These are phyloP conservation scores for Cladosporium phlei DNA, from an alignment of 2,329 filamentous ascomycete genomes.

Conservation along the genomic window DNA sequence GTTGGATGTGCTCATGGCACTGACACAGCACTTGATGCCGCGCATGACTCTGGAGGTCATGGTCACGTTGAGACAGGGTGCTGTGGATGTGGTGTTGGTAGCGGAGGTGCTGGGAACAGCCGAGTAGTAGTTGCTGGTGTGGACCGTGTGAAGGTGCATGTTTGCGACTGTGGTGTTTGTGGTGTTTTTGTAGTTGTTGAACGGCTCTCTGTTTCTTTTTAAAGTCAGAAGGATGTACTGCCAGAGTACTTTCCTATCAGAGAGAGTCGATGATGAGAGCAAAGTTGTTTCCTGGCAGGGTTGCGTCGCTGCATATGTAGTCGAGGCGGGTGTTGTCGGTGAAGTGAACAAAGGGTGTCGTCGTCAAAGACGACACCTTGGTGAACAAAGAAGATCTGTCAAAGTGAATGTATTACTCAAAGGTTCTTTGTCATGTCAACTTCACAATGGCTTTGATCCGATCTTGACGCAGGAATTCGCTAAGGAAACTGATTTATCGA, in stretches of 20 bases:
- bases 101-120: neutral
- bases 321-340: neutral
- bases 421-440: neutral
- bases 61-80: constrained; percentile 5
- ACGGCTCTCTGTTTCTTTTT: neutral
- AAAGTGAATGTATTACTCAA: neutral
- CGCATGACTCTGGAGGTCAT: neutral
- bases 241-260: constrained; percentile 2
- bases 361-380: neutral
- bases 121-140: constrained; percentile 3
- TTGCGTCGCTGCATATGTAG: neutral
- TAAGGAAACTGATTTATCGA: too few species aligned
- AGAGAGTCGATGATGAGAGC: neutral
- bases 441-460: neutral
- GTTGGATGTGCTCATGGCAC: neutral
- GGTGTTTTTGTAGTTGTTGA: neutral
- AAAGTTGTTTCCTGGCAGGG: neutral
- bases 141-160: neutral
- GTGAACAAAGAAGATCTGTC: neutral
- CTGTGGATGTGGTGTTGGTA: neutral
- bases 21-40: neutral
- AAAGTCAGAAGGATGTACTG: too few species aligned
- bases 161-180: neutral
- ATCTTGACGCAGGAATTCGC: neutral
- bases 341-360: neutral